Evolutionary conservation across 345 rosid genomes (phyloP), one percentile per base, ranked within the genome.

Genomic region (Acer negundo): DNA sequence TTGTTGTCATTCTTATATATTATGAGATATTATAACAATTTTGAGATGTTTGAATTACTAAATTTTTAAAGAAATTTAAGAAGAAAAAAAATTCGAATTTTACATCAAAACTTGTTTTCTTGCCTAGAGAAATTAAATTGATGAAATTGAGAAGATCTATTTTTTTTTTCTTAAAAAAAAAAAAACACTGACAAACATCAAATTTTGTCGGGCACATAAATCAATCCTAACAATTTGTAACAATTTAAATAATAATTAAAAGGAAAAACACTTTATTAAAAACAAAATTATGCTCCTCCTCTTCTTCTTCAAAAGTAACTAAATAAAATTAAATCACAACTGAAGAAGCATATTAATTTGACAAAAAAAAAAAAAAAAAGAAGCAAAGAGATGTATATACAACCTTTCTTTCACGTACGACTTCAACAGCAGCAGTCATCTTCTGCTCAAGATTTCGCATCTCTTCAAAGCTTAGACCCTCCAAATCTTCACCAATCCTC

Each of bases 401-500:
- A 73, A 89, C 93, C 91, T 87, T 87, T 80, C 87, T 73, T 10
- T 78, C 81, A 19, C 93, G 90, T 20, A 89, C 62, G 15, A 38
- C 68, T 22, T 75, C 49, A 55, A 81, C 68, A n/a, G 90, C 59
- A 66, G 80, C 42, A 55, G 69, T 74, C 86, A 88, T 82, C 7
- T 71, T 78, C 51, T 73, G 80, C 79, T 88, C 93, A 62, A 89
- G 91, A 74, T 62, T 31, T 20, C 80, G 80, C 77, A 86, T 84
- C 20, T 89, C 84, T 63, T 86, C 63, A 16, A 83, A 55, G 75
- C 69, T 75, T 47, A 88, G 38, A 64, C 83, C 85, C 11, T 81
- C 65, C 78, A 89, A 69, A 69, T 86, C 91, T 72, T 85, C 90
- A 46, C 93, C 93, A 73, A 80, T 77, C 51, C 88, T 88, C 62